A percentile compares a stretch with the other conserved stretches of the same genome.
phyloP scores from a whole-genome alignment of 352 stramenopile species.

The Globisporangium megalacanthum region DNA sequence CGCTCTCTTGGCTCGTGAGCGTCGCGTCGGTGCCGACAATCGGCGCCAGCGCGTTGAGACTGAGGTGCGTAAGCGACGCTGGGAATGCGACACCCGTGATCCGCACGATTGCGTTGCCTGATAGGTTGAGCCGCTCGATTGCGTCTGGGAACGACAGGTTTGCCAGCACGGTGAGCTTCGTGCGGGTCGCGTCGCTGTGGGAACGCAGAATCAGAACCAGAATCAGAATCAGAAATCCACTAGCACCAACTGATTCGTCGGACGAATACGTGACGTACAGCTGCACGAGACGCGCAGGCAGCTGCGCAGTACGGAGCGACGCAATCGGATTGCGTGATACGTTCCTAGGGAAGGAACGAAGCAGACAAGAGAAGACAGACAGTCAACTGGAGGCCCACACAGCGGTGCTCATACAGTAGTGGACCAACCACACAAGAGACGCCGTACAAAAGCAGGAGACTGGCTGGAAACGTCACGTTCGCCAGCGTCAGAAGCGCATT shows the following conservation, averaged over 20 bases:
- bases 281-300: constrained; percentile 22
- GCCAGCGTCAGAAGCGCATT: constrained; percentile 7
- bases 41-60: constrained; percentile 13
- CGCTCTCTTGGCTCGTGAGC: background rate
- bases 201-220: background rate
- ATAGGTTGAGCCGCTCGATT: constrained; percentile 27
- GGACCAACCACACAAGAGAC: no score
- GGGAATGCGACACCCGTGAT: constrained; percentile 32
- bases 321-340: constrained; percentile 30
- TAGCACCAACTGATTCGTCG: no score
- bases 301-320: constrained; percentile 16
- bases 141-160: constrained; percentile 29
- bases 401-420: background rate
- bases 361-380: background rate
- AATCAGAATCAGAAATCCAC: background rate
- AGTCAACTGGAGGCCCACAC: no score
- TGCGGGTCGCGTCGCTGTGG: constrained; percentile 15
- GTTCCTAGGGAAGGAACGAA: constrained; percentile 13
- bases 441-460: constrained; percentile 3
- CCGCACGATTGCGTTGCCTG: constrained; percentile 27
- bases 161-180: constrained; percentile 20
- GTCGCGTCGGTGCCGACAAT: background rate
- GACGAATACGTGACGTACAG: constrained; percentile 12
- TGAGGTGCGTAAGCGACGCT: constrained; percentile 17
- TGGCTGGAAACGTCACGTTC: constrained; percentile 1